These are phyloP conservation scores for Calycina marina DNA, from an alignment of 2,329 filamentous ascomycete species.

Conservation along the genomic window DNA sequence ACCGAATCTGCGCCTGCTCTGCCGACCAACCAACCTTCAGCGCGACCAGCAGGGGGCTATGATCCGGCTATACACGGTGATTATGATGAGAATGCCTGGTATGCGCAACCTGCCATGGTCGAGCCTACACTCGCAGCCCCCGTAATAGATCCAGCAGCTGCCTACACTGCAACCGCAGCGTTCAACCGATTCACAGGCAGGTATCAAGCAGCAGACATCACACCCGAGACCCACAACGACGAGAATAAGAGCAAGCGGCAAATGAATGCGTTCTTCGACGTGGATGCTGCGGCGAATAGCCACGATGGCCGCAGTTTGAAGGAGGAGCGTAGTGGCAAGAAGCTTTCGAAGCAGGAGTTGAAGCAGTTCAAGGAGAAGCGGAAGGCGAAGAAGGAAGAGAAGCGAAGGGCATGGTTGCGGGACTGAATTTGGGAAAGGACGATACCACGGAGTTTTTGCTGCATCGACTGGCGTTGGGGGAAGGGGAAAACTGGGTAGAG, in stretches of 20 bases:
- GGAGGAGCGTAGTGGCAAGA: conserved; percentile 77
- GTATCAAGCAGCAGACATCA: conserved; percentile 56
- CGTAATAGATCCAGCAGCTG: conserved; percentile 27
- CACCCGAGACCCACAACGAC: conserved; percentile 66
- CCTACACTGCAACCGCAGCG: conserved; percentile 54
- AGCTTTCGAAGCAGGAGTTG: conserved; percentile 70
- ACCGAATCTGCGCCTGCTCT: conserved; percentile 16
- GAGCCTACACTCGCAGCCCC: conserved; percentile 22
- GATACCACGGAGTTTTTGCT: conserved; percentile 1
- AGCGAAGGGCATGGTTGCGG: conserved; percentile 76
- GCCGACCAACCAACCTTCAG: conserved; percentile 14
- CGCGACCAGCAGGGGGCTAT: conserved; percentile 55
- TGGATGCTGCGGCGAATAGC: conserved; percentile 80
- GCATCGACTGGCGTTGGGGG: conserved; percentile 1
- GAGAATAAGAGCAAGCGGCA: conserved; percentile 78
- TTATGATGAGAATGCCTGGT: conserved; percentile 93
- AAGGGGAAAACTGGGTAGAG: neutral
- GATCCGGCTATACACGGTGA: conserved; percentile 93
- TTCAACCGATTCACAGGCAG: conserved; percentile 87
- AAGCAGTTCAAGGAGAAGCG: conserved; percentile 88
- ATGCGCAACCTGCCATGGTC: conserved; percentile 48
- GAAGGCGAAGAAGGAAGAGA: conserved; percentile 82
- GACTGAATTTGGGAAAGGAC: conserved; percentile 43
- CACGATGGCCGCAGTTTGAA: conserved; percentile 85
- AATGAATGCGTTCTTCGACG: conserved; percentile 91